Base-by-base conservation (phyloP, 768 basidiomycete genomes). In the Pholiota microspora region DNA sequence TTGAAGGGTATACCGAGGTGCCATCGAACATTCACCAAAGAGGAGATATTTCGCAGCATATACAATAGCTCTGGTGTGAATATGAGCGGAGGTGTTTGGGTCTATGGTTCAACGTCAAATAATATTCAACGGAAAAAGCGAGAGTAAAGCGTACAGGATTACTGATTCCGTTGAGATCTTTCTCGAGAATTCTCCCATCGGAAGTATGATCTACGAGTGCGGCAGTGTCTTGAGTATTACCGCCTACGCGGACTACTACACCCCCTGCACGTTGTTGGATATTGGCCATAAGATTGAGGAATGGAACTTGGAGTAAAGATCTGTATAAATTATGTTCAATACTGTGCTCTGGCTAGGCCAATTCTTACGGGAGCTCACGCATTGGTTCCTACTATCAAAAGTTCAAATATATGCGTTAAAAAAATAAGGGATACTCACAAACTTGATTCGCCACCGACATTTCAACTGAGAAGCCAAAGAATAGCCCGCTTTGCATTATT, bases 221-320 rank as follows among this genome's bases (percentile, higher is more conserved):
- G 7, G 83, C 85, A 2, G 73, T 78, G 52, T 94, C 91, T 64
- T 92, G 91, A 0, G 86, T 85, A 68, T 92, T 92, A 44, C 90
- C 90, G 23, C 91, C 90, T 1, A 92, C 74, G 48, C 90, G 82
- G n/a, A 92, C 69, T 10, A 77, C 69, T 6, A 89, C 81, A 1
- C 68, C 62, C 2, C 89, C 89, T 2, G 81, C 79, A 24, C 91
- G 78, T 59, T 81, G 74, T 45, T 74, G 75, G n/a, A 94, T 72
- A 58, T 88, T 87, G 4, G 82, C 76, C 76, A 94, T 82, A 27
- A 92, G 74, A 64, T 93, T 92, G n/a, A 92, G 78, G 71, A 92
- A 90, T 0, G 84, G 78, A 34, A 86, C 78, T 44, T 80, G 75
- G 12, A 84, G 61, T 21, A 75, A 67, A 2, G 77, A 72, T 28